Conservation (phyloP, 2,329 filamentous ascomycete species). For the Cladosporium sp. region DNA sequence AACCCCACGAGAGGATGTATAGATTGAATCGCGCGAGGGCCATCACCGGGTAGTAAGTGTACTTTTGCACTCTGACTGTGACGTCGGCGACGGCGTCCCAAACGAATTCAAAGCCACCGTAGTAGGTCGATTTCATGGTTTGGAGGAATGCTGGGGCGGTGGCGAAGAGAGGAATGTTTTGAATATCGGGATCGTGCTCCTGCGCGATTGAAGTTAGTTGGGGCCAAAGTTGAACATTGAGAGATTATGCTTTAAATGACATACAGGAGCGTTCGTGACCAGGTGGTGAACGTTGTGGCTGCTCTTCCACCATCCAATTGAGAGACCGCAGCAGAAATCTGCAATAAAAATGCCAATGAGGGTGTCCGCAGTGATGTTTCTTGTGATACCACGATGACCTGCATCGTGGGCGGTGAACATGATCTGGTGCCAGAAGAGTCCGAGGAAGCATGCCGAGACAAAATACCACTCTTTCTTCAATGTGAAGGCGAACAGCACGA, state of each 20-base stretch:
- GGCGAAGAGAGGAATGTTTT: conserved; percentile 79
- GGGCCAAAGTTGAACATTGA: neutral
- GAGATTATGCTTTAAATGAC: neutral
- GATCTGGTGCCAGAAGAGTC: conserved; percentile 64
- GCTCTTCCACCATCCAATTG: conserved; percentile 65
- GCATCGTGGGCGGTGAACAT: conserved; percentile 66
- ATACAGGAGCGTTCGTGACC: conserved; percentile 58
- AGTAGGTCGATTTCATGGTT: conserved; percentile 73
- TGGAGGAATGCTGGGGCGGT: conserved; percentile 76
- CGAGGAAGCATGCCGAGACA: conserved; percentile 56
- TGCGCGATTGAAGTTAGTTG: conserved; percentile 4
- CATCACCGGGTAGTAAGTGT: conserved; percentile 78
- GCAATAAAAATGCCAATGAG: conserved; percentile 60
- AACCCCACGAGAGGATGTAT: conserved; percentile 76
- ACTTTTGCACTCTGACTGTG: conserved; percentile 69
- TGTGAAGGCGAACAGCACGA: conserved; percentile 45
- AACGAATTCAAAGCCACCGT: conserved; percentile 67
- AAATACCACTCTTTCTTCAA: conserved; percentile 53
- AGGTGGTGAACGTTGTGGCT: conserved; percentile 67
- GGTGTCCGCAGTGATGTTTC: conserved; percentile 55
- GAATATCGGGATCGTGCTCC: conserved; percentile 40
- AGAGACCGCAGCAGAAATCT: conserved; percentile 62
- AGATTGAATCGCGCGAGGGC: conserved; percentile 82
- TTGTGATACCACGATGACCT: conserved; percentile 59
- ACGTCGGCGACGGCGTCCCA: conserved; percentile 72